Evolutionary conservation across 371 early-diverging fungal species (phyloP).

Genomic region (Cokeromyces recurvatus): DNA sequence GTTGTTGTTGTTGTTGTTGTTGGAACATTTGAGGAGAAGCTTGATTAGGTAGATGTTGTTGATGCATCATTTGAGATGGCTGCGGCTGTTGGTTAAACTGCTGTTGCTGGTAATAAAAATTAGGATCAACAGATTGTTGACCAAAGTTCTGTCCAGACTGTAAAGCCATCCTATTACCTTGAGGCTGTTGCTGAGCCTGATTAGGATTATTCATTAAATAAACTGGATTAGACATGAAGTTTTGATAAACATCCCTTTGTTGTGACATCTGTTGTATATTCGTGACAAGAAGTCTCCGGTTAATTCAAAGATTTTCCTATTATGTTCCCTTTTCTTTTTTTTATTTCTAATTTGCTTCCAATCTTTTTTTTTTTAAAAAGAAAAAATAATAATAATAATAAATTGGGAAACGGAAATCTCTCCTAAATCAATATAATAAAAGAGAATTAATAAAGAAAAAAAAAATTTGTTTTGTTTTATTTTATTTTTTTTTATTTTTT

Average conservation of each 20-base stretch:
- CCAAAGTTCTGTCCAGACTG: slow-evolving; percentile 1
- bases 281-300: too few species aligned
- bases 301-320: too few species aligned
- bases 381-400: too few species aligned
- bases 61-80: slow-evolving; percentile 7
- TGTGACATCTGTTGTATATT: too few species aligned
- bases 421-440: too few species aligned
- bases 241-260: slow-evolving; percentile 22
- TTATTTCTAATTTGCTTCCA: too few species aligned
- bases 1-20: slow-evolving; percentile 4
- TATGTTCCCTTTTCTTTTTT: too few species aligned
- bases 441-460: too few species aligned
- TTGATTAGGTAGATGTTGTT: slow-evolving; percentile 3
- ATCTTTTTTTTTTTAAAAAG: too few species aligned
- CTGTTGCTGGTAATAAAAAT: slow-evolving; percentile 14
- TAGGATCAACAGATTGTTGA: slow-evolving; percentile 8
- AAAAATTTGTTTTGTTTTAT: too few species aligned
- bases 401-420: too few species aligned
- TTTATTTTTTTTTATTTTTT: too few species aligned
- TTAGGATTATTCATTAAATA: slow-evolving; percentile 14
- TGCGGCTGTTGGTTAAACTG: slow-evolving; percentile 4
- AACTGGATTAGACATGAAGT: slow-evolving; percentile 11
- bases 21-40: slow-evolving; percentile 12
- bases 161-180: not conserved
- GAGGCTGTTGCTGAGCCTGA: slow-evolving; percentile 8